A percentile compares a stretch with the other conserved stretches of the same genome.
Evolutionary conservation across 129 eudicot genomes (phyloP).

Genomic region (Deinandra increscens): DNA sequence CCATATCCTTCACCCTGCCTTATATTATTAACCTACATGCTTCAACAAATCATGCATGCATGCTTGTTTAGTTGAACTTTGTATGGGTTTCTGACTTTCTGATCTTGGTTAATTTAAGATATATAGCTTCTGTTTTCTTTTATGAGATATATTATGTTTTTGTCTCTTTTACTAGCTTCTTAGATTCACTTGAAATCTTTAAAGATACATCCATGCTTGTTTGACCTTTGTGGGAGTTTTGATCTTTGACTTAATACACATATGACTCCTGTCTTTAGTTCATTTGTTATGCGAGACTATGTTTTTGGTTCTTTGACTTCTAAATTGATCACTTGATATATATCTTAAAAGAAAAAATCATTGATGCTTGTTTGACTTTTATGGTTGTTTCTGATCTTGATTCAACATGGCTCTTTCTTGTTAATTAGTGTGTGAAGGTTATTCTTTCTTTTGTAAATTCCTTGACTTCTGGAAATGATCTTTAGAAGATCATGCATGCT

Average conservation of each 20-base stretch:
- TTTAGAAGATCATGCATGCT: conserved; percentile 16
- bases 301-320: conserved; percentile 7
- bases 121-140: background rate
- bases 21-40: too few relatives aligned
- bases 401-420: conserved; percentile 14
- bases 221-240: conserved; percentile 4
- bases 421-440: conserved; percentile 2
- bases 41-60: too few relatives aligned
- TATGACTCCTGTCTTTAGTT: background rate
- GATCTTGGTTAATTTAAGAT: too few relatives aligned
- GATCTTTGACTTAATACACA: background rate
- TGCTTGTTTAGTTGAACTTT: too few relatives aligned
- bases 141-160: background rate
- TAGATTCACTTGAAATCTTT: too few relatives aligned
- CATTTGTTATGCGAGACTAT: background rate
- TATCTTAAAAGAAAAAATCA: conserved; percentile 7
- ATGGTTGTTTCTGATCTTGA: conserved; percentile 21
- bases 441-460: conserved; percentile 21
- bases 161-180: background rate
- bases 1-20: too few relatives aligned
- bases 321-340: conserved; percentile 19
- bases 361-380: conserved; percentile 28
- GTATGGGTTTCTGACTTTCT: too few relatives aligned
- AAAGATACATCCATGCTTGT: conserved; percentile 23
- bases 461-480: conserved; percentile 18